Base-by-base conservation (phyloP, 2,329 filamentous ascomycete genomes). In the Chaetothyriales sp. region DNA sequence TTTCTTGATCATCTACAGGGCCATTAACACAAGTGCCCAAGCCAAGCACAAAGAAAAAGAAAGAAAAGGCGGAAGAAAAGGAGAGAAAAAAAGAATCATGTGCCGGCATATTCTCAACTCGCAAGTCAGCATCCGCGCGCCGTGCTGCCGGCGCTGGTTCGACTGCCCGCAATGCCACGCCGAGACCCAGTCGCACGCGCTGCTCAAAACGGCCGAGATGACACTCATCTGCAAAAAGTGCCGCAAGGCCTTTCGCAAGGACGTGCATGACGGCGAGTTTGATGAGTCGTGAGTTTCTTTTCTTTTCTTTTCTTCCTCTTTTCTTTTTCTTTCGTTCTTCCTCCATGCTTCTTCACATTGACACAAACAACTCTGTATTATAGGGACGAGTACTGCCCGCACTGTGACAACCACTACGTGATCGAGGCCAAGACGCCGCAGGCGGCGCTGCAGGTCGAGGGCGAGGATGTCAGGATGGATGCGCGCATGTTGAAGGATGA, bases 381-480 rank as follows among this genome's bases (percentile, higher is more conserved):
- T 47, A 80, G 86, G 66, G 92, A 98, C 72, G 94, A 98, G 69
- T 98, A 94, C 76, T 98, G 92, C 74, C 94, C 92, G 19, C 87
- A 95, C 73, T 98, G 92, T 74, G 92, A 98, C 67, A 98, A 98
- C 72, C 94, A 98, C 70, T 98, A 89, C 65, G 85, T 98, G 43
- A 76, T 98, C 58, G 89, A 97, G 4, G 94, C 92, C 49, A 70
- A 85, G 61, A 86, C 84, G 4, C 87, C 92, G 19, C 86, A 94
- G 70, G 79, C 89, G 8, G 78, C 85, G 37, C 71, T 98, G 49
- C 81, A 89, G 59, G 78, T 98, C 49, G 92, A 98, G 73, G 86
- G 90, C 55, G 90, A 94, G 57, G 94, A 98, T 70, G 82, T 83
- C 2, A 77, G 92, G 54, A 77, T 89, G 61, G 87, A 98, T 69